Evolutionary conservation across 2,329 filamentous ascomycete species (phyloP), one percentile per base, ranked within the genome.

Genomic region (Cercospora zeina): DNA sequence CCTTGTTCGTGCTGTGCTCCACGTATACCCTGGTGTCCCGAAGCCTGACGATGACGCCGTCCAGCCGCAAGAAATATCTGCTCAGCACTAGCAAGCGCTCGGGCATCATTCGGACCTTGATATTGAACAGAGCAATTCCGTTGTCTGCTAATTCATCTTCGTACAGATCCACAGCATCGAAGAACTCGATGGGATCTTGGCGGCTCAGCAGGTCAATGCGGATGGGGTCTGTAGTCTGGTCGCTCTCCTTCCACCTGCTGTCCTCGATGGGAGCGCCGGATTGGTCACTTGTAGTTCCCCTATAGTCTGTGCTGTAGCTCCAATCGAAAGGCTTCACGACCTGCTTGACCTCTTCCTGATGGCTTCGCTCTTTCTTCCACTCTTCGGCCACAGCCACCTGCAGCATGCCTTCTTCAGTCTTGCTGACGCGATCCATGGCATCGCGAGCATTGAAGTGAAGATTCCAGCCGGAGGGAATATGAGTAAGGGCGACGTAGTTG

Each of bases 101-200:
- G 59, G 93, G 91, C 88, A 97, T 97, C 61, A 97, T 93, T 63
- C 95, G 84, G 55, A 97, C 81, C 81, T 99, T 99, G 77, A 89
- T 91, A 65, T 88, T 96, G 62, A 96, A 82, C 74, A 97, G 84
- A 31, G 91, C 91, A 69, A 97, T 95, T 64, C 95, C 95, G 73
- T 99, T 99, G 77, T 99, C 95, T 64, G 96, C 95, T 51, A 99
- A 85, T 80, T 99, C 95, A 78, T 96, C 96, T 79, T 99, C 95
- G 76, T 96, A 99, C 53, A 99, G 83, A 70, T 97, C 87, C 39
- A 99, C 91, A 71, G 97, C 92, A 78, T 97, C 93, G 74, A 96
- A 96, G 82, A 97, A 97, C 4, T 96, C 79, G 67, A 99, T 99
- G 0, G 95, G 95, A 74, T 99, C 95, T 13, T 91, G 89, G 33